Conservation (phyloP, 1,284 basidiomycete genomes). For the Rhodotorula mucilaginosa region DNA sequence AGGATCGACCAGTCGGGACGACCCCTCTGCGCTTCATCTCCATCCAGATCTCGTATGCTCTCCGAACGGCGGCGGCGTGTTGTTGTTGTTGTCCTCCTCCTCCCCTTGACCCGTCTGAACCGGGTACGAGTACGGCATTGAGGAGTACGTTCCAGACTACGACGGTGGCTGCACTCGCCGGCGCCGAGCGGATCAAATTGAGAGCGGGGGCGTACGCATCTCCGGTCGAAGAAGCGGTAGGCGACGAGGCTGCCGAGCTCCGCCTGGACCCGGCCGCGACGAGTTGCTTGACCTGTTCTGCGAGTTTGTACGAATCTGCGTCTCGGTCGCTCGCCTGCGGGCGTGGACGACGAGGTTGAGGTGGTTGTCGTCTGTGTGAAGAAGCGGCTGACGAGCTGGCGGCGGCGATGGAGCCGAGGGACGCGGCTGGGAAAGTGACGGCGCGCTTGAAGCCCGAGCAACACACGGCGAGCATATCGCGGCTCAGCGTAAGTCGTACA, state of each 20-base stretch:
- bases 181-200: slow-evolving; percentile 30
- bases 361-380: no score
- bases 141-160: slow-evolving; percentile 44
- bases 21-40: slow-evolving; percentile 41
- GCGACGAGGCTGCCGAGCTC: slow-evolving; percentile 6
- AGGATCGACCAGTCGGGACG: slow-evolving; percentile 32
- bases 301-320: slow-evolving; percentile 38
- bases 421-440: no score
- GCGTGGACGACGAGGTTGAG: no score
- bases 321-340: no score
- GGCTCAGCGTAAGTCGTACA: no score
- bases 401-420: no score
- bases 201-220: slow-evolving; percentile 12
- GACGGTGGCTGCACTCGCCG: slow-evolving; percentile 30
- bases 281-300: slow-evolving; percentile 14
- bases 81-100: neutral
- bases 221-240: neutral
- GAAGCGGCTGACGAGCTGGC: no score
- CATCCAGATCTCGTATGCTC: slow-evolving; percentile 33
- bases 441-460: no score
- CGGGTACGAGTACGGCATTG: slow-evolving; percentile 15
- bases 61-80: neutral
- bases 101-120: neutral
- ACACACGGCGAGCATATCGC: no score
- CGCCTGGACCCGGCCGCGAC: neutral